These are phyloP conservation scores for Cryptosporidium andersoni DNA, from an alignment of 169 alveolate species.

Conservation along the genomic window DNA sequence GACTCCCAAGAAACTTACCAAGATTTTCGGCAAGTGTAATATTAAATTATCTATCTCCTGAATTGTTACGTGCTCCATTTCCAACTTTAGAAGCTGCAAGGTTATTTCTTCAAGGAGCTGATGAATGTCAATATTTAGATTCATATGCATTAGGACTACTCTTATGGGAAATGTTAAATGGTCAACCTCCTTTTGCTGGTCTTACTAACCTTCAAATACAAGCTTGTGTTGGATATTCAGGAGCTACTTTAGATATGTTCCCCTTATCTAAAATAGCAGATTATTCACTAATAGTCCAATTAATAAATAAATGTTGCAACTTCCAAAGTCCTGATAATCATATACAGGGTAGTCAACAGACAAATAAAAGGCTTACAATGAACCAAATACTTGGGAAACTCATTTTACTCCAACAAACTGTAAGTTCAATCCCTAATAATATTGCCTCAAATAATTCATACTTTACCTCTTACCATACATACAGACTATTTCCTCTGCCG, in stretches of 20 bases:
- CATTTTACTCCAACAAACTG: slow-evolving; percentile 17
- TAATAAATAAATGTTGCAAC: slow-evolving; percentile 38
- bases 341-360: background rate
- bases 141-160: slow-evolving; percentile 35
- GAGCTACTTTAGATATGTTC: slow-evolving; percentile 10
- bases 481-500: slow-evolving; percentile 25
- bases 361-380: slow-evolving; percentile 1
- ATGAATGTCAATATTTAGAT: slow-evolving; percentile 32
- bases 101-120: slow-evolving; percentile 9
- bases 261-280: background rate
- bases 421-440: background rate
- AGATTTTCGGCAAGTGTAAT: slow-evolving; percentile 10
- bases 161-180: slow-evolving; percentile 67
- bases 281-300: background rate
- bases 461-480: background rate
- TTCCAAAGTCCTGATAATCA: background rate
- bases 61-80: background rate
- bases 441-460: background rate
- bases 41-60: slow-evolving; percentile 53
- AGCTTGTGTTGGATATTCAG: slow-evolving; percentile 43
- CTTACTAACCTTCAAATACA: slow-evolving; percentile 40
- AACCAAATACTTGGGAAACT: slow-evolving; percentile 1
- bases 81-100: slow-evolving; percentile 51
- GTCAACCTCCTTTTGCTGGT: slow-evolving; percentile 66
- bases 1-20: slow-evolving; percentile 3